These are phyloP conservation scores for Pythium myriotylum DNA, from an alignment of 352 stramenopile species.

Conservation along the genomic window DNA sequence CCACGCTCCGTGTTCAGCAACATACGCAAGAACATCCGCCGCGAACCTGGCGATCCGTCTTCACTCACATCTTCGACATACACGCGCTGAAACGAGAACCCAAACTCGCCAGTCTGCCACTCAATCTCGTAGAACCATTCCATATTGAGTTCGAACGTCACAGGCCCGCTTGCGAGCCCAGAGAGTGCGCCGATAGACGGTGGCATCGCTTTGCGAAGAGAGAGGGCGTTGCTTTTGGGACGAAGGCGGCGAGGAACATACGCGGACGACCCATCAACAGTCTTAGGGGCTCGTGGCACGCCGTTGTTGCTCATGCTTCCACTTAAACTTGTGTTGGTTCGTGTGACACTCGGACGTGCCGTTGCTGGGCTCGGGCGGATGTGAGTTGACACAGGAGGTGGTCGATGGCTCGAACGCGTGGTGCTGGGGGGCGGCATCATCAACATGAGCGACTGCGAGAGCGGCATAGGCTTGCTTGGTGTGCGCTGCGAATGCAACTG, in stretches of 20 bases:
- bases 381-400: slow-evolving; percentile 19
- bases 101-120: slow-evolving; percentile 69
- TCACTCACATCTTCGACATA: slow-evolving; percentile 56
- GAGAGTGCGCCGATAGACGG: slow-evolving; percentile 64
- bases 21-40: slow-evolving; percentile 65
- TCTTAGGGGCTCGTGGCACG: slow-evolving; percentile 12
- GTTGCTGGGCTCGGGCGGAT: slow-evolving; percentile 27
- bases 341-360: slow-evolving; percentile 13
- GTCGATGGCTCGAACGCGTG: slow-evolving; percentile 10
- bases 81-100: slow-evolving; percentile 73
- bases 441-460: slow-evolving; percentile 24
- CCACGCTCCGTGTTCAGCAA: slow-evolving; percentile 74
- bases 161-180: slow-evolving; percentile 56
- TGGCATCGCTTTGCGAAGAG: slow-evolving; percentile 60
- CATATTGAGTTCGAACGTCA: slow-evolving; percentile 59
- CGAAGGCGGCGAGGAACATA: slow-evolving; percentile 40
- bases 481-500: slow-evolving; percentile 1
- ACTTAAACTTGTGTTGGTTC: not conserved
- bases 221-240: slow-evolving; percentile 37
- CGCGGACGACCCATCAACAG: slow-evolving; percentile 4
- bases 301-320: slow-evolving; percentile 4
- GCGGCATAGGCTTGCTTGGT: slow-evolving; percentile 19
- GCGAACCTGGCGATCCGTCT: slow-evolving; percentile 14
- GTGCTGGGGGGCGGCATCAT: slow-evolving; percentile 7
- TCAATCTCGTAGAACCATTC: slow-evolving; percentile 60